A percentile compares a stretch with the other conserved stretches of the same genome.
phyloP scores from a whole-genome alignment of 164 flowering plant genomes.

The Aristolochia contorta region DNA sequence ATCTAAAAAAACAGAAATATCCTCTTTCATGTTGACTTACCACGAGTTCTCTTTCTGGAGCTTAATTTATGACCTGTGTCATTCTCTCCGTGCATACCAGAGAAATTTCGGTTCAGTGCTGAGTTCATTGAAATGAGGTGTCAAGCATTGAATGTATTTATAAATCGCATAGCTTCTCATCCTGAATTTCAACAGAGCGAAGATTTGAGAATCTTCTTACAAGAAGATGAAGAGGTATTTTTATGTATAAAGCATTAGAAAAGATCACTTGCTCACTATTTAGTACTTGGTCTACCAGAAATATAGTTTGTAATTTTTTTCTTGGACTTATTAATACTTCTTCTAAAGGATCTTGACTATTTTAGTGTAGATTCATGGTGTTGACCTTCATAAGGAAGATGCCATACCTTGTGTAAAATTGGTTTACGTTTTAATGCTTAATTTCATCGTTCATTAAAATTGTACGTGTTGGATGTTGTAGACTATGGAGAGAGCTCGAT shows the following conservation, averaged over 20 bases:
- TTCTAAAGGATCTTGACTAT: too few species aligned
- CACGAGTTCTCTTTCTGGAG: not conserved
- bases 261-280: not conserved
- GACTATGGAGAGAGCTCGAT: constrained; percentile 88
- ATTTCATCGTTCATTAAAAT: too few species aligned
- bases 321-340: too few species aligned
- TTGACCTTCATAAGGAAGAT: too few species aligned
- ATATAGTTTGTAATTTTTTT: not conserved
- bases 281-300: not conserved
- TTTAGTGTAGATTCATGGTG: too few species aligned
- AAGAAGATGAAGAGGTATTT: constrained; percentile 90
- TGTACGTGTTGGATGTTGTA: constrained; percentile 16
- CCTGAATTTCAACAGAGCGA: constrained; percentile 86
- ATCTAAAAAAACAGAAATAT: not conserved
- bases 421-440: too few species aligned
- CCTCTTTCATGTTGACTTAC: not conserved
- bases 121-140: constrained; percentile 99
- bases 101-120: constrained; percentile 93
- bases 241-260: constrained; percentile 2
- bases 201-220: constrained; percentile 76
- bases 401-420: too few species aligned
- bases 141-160: constrained; percentile 73
- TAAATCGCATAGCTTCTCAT: constrained; percentile 85
- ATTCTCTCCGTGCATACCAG: constrained; percentile 33
- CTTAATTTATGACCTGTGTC: not conserved